phyloP scores from a whole-genome alignment of 148 eudicot species.

The Simmondsia chinensis region DNA sequence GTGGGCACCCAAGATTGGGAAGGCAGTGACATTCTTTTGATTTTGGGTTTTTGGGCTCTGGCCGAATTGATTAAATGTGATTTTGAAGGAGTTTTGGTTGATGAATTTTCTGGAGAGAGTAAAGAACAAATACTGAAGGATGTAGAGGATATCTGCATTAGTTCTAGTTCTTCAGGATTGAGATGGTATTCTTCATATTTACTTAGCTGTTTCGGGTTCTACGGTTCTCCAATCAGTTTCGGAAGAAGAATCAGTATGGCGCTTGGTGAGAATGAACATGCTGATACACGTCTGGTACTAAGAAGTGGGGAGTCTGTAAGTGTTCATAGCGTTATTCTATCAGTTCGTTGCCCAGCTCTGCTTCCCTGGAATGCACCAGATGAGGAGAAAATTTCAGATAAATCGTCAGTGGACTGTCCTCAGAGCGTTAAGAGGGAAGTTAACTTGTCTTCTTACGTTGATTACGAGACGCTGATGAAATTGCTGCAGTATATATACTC shows the following conservation, averaged over 20 bases:
- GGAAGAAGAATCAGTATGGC: slow-evolving; percentile 38
- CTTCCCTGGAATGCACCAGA: slow-evolving; percentile 29
- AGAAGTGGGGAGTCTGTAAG: slow-evolving; percentile 33
- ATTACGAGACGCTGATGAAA: slow-evolving; percentile 46
- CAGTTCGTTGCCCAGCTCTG: slow-evolving; percentile 54
- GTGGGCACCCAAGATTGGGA: slow-evolving; percentile 56
- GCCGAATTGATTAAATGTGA: slow-evolving; percentile 46
- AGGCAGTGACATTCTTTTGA: slow-evolving; percentile 49
- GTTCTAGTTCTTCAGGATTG: slow-evolving; percentile 39
- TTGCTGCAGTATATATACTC: slow-evolving; percentile 60
- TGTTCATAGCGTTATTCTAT: slow-evolving; percentile 63
- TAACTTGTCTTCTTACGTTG: slow-evolving; percentile 63
- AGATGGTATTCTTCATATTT: slow-evolving; percentile 68
- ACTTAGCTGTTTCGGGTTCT: slow-evolving; percentile 54
- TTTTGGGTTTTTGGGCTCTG: slow-evolving; percentile 59
- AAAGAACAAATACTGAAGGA: slow-evolving; percentile 40
- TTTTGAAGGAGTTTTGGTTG: slow-evolving; percentile 14
- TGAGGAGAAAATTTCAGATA: slow-evolving; percentile 14
- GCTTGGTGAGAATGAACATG: slow-evolving; percentile 36
- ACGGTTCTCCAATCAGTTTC: slow-evolving; percentile 63
- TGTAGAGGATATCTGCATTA: slow-evolving; percentile 32
- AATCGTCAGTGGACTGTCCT: slow-evolving; percentile 9
- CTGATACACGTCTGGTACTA: slow-evolving; percentile 52
- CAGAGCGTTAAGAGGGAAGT: slow-evolving; percentile 28
- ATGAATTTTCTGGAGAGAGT: slow-evolving; percentile 21